A percentile compares a stretch with the other conserved stretches of the same genome.
Evolutionary conservation across 139 green algal genomes (phyloP).

Genomic region (Choricystis sp.): DNA sequence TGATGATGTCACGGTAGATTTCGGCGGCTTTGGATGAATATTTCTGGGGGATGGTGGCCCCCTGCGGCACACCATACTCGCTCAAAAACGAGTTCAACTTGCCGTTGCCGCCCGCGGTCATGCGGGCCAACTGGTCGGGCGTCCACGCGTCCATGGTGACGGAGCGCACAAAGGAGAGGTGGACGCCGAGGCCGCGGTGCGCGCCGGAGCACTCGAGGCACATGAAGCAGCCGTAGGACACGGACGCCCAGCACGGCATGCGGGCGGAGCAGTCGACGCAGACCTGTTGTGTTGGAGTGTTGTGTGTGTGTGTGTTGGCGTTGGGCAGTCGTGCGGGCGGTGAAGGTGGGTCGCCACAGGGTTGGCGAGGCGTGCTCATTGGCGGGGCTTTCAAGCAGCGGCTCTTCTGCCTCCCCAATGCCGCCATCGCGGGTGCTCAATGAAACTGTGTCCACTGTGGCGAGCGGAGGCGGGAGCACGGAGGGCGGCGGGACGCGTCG

Average conservation of each 20-base stretch:
- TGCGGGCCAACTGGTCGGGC: slow-evolving; percentile 77
- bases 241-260: slow-evolving; percentile 87
- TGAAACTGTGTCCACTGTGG: too few species aligned
- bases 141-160: slow-evolving; percentile 96
- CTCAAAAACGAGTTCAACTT: slow-evolving; percentile 75
- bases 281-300: slow-evolving; percentile 27
- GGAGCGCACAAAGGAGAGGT: slow-evolving; percentile 93
- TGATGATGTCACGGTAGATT: slow-evolving; percentile 73
- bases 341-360: neutral
- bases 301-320: neutral
- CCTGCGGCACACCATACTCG: slow-evolving; percentile 80
- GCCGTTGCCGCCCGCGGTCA: slow-evolving; percentile 84
- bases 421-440: neutral
- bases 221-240: slow-evolving; percentile 96
- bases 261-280: slow-evolving; percentile 89
- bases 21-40: slow-evolving; percentile 72
- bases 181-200: slow-evolving; percentile 89
- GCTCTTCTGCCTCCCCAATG: too few species aligned
- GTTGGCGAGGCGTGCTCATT: neutral
- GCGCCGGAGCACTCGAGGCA: slow-evolving; percentile 93
- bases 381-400: neutral
- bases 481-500: too few species aligned
- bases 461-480: too few species aligned
- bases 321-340: neutral
- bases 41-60: slow-evolving; percentile 77